phyloP scores from a whole-genome alignment of 352 stramenopile species.

The Thalassiosira exigua region DNA sequence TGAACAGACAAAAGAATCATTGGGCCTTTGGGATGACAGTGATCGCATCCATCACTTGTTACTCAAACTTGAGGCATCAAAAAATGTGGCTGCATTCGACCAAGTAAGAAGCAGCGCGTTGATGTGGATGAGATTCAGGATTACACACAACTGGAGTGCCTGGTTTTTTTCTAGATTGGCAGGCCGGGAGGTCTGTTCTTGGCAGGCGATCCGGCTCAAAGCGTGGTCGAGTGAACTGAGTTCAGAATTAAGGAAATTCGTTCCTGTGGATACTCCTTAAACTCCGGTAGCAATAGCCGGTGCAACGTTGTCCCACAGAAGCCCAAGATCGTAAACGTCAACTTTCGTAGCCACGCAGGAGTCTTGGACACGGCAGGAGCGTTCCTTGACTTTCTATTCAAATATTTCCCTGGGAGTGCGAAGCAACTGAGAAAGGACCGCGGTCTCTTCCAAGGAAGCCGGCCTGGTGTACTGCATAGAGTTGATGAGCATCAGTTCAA shows the following conservation, averaged over 20 bases:
- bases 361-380: conserved; percentile 55
- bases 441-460: conserved; percentile 58
- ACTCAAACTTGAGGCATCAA: conserved; percentile 11
- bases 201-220: conserved; percentile 71
- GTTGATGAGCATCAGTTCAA: conserved; percentile 25
- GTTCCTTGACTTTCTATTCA: conserved; percentile 54
- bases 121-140: conserved; percentile 70
- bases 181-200: conserved; percentile 68
- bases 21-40: conserved; percentile 66
- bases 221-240: conserved; percentile 55
- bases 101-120: conserved; percentile 37
- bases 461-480: conserved; percentile 51
- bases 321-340: conserved; percentile 55
- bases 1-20: conserved; percentile 39
- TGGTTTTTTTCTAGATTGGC: conserved; percentile 66
- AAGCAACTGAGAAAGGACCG: conserved; percentile 57
- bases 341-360: conserved; percentile 64
- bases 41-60: conserved; percentile 57
- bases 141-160: conserved; percentile 68
- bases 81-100: conserved; percentile 24
- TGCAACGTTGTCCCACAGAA: conserved; percentile 58
- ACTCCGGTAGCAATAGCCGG: conserved; percentile 42
- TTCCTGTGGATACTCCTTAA: conserved; percentile 56
- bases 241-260: conserved; percentile 76
- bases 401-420: conserved; percentile 50